phyloP scores from a whole-genome alignment of 805 yeast species.

The Candida tallmaniae region DNA sequence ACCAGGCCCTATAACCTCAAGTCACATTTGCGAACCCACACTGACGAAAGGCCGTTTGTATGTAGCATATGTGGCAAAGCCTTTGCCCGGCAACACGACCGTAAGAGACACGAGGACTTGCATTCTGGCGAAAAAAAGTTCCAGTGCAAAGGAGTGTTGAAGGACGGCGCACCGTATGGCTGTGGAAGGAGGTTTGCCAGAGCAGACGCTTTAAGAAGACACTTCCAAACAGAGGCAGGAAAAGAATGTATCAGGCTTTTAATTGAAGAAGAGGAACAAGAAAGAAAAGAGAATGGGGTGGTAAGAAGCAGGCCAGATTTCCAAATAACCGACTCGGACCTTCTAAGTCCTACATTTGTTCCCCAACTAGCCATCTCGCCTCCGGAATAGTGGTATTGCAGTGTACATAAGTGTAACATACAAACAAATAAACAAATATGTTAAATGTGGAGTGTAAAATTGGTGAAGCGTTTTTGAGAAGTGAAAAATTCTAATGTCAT shows the following conservation, averaged over 20 bases:
- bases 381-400: conserved; percentile 24
- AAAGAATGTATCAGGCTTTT: conserved; percentile 37
- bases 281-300: conserved; percentile 9
- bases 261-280: conserved; percentile 38
- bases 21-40: conserved; percentile 87
- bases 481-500: too few relatives aligned
- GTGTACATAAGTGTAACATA: too few relatives aligned
- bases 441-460: too few relatives aligned
- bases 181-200: conserved; percentile 45
- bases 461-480: too few relatives aligned
- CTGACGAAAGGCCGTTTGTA: conserved; percentile 74
- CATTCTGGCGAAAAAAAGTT: conserved; percentile 74
- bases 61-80: conserved; percentile 77
- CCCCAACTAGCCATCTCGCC: conserved; percentile 40
- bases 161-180: conserved; percentile 48
- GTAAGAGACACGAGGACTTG: conserved; percentile 46
- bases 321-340: too few relatives aligned
- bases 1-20: conserved; percentile 92
- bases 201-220: conserved; percentile 43
- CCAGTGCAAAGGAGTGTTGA: conserved; percentile 63
- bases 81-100: conserved; percentile 49
- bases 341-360: conserved; percentile 16
- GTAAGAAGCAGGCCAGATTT: conserved; percentile 7
- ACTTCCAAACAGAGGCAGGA: conserved; percentile 45
- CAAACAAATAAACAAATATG: too few relatives aligned